Percentiles rank a stretch among this genome's conserved stretches.
Conservation (phyloP, 352 stramenopile species). For the Phytophthora uliginosa region DNA sequence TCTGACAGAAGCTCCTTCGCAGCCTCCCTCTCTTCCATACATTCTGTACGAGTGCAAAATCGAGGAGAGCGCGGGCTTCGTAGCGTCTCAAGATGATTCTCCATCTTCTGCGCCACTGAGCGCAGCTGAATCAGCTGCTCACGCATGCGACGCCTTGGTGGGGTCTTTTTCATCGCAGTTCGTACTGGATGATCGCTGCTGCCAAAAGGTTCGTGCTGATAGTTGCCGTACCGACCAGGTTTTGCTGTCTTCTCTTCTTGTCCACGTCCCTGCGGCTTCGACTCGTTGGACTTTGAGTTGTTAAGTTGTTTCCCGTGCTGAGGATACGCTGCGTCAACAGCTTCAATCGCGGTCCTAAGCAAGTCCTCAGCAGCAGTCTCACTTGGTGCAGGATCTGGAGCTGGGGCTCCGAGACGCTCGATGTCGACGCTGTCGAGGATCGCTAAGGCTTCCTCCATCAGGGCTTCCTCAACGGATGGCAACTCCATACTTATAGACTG, state of each 20-base stretch:
- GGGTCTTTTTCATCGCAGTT: not conserved
- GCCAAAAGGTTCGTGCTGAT: not conserved
- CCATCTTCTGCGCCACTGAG: slow-evolving; percentile 29
- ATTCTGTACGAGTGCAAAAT: not conserved
- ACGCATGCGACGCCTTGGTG: slow-evolving; percentile 6
- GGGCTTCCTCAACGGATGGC: slow-evolving; percentile 9
- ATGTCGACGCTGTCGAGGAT: slow-evolving; percentile 33
- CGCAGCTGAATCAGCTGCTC: slow-evolving; percentile 33
- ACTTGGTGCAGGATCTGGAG: not conserved
- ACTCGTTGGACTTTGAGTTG: too few species aligned
- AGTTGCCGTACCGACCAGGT: too few species aligned
- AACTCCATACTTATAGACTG: not conserved
- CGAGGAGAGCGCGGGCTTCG: slow-evolving; percentile 21
- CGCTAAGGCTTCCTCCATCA: slow-evolving; percentile 25
- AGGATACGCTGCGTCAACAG: slow-evolving; percentile 10
- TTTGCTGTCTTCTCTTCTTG: not conserved
- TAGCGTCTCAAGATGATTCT: slow-evolving; percentile 25
- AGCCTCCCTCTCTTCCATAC: not conserved
- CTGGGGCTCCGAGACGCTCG: slow-evolving; percentile 10
- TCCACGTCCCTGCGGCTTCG: not conserved
- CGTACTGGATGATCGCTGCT: not conserved
- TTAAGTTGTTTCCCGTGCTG: not conserved
- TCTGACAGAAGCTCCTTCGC: not conserved
- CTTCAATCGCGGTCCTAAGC: slow-evolving; percentile 18
- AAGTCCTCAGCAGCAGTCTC: slow-evolving; percentile 15